Conservation (phyloP, 176 grass and related monocot species). For the Eremochloa ophiuroides region DNA sequence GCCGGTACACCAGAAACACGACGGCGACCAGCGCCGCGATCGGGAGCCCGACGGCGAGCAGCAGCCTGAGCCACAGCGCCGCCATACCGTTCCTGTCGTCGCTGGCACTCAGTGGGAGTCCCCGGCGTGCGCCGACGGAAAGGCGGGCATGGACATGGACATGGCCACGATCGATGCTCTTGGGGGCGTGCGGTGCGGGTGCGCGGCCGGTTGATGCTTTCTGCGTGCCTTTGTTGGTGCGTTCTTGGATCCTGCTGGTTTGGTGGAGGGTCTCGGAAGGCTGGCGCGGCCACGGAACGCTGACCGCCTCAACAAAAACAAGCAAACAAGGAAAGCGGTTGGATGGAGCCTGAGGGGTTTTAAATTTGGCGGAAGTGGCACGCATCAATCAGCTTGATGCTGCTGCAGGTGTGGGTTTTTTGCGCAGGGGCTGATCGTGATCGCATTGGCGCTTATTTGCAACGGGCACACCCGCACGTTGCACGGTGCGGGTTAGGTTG, state of each 20-base stretch:
- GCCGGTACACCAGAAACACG: neutral
- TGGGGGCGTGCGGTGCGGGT: neutral
- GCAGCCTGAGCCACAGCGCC: conserved; percentile 38
- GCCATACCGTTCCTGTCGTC: conserved; percentile 26
- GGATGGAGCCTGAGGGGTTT: neutral
- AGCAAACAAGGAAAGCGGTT: conserved; percentile 11
- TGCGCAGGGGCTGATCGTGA: neutral
- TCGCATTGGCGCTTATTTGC: neutral
- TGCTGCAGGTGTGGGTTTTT: neutral
- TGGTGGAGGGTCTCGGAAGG: conserved; percentile 24
- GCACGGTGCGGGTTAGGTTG: conserved; percentile 4
- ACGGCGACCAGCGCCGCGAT: conserved; percentile 14
- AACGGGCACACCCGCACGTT: neutral
- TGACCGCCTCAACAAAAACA: conserved; percentile 32
- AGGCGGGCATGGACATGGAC: neutral
- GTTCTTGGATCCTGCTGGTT: conserved; percentile 9
- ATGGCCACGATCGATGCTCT: conserved; percentile 8
- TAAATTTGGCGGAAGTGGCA: conserved; percentile 15
- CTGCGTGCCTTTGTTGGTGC: neutral
- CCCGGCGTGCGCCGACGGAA: neutral
- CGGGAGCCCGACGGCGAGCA: conserved; percentile 35
- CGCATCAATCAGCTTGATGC: neutral
- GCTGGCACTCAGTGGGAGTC: no score
- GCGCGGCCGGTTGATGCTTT: conserved; percentile 15
- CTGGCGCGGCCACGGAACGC: neutral